phyloP scores from a whole-genome alignment of 345 rosid species.

The Erucastrum elatum region DNA sequence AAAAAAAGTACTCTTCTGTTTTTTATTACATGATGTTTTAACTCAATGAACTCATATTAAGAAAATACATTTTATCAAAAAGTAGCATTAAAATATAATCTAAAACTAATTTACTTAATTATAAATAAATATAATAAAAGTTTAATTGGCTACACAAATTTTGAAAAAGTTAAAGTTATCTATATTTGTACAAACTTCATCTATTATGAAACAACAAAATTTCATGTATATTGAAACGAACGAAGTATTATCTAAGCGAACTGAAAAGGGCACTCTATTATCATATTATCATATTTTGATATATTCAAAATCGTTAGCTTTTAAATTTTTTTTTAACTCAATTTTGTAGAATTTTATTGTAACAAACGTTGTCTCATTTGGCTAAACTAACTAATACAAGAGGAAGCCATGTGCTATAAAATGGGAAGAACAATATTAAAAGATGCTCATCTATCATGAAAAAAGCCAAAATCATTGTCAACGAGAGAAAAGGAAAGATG shows the following conservation, averaged over 20 bases:
- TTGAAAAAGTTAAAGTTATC: too few relatives aligned
- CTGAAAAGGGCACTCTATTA: not conserved
- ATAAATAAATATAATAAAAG: too few relatives aligned
- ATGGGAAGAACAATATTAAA: slow-evolving; percentile 26
- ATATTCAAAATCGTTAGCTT: not conserved
- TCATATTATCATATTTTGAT: not conserved
- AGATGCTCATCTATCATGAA: slow-evolving; percentile 23
- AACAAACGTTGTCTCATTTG: not conserved
- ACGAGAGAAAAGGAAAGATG: not conserved
- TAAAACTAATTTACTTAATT: too few relatives aligned
- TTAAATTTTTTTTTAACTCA: not conserved
- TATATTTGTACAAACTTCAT: too few relatives aligned
- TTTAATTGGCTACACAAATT: too few relatives aligned
- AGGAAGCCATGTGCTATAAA: slow-evolving; percentile 12
- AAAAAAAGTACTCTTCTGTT: too few relatives aligned
- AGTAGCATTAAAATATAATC: too few relatives aligned
- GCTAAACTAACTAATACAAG: not conserved
- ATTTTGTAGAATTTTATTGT: not conserved
- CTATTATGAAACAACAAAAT: too few relatives aligned
- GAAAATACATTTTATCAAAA: too few relatives aligned
- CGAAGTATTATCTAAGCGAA: not conserved
- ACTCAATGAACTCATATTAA: too few relatives aligned
- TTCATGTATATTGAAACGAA: too few relatives aligned
- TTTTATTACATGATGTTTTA: too few relatives aligned
- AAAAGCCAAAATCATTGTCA: slow-evolving; percentile 28